Base-by-base conservation (phyloP, 768 basidiomycete species). In the Auricularia cornea region DNA sequence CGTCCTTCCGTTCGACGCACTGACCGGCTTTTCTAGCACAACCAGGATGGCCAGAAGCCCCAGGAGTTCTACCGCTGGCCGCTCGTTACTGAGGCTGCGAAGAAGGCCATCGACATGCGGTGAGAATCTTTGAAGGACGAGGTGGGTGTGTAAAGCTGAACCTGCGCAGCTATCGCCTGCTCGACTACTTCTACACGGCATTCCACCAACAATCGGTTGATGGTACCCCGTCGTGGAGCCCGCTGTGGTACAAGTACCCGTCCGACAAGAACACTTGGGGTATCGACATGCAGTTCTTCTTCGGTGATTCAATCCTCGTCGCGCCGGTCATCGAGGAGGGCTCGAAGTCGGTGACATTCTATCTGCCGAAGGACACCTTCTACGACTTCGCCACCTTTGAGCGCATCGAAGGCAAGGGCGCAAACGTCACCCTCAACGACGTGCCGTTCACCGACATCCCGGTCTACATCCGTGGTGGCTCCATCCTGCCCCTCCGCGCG, bases 31-130 rank as follows among this genome's bases (percentile, higher is more conserved):
- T 14, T 6, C 11, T 48, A 48, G 44, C 44, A 48, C 10, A 48
- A 48, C 44, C 44, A 48, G 44, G 44, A 48, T 23, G 44, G 44
- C 16, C 44, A 48, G 44, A 35, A 29, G n/a, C 60, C 79, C 61
- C 88, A 89, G 71, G 87, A 89, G 66, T 88, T 88, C 71, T 89
- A 88, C 68, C 74, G 80, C 30, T 89, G 86, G 86, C 76, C 80
- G 0, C 73, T 72, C 14, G 83, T 84, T 26, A 77, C 86, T 1
- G 71, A 79, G 64, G 85, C 87, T 3, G 86, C 87, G 0, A 80
- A 78, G 67, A 83, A 83, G 62, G 86, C 78, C 0, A 72, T 88
- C 59, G 80, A 83, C 66, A 86, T 84, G 59, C 79, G 87, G 83
- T 85, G 63, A n/a, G 78, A 70, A 4, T 29, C 23, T 14, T 32